Conservation (phyloP, 2,329 filamentous ascomycete species). For the Dothideomycetes sp. region DNA sequence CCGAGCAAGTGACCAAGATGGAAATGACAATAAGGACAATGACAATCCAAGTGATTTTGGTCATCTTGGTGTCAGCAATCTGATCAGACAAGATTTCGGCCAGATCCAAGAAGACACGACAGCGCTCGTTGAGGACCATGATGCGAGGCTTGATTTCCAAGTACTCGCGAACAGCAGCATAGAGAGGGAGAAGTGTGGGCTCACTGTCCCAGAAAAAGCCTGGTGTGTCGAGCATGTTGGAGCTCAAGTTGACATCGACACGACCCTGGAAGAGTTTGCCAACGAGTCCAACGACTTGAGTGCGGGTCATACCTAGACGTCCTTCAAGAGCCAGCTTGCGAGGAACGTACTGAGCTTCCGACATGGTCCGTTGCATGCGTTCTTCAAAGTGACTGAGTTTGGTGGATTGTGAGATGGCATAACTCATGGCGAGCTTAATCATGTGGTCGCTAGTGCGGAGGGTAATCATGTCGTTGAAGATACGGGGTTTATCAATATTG, state of each 20-base stretch:
- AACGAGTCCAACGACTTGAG: slow-evolving; percentile 85
- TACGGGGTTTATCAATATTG: slow-evolving; percentile 73
- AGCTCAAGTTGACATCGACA: slow-evolving; percentile 94
- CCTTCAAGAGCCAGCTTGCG: slow-evolving; percentile 82
- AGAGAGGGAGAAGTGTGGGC: slow-evolving; percentile 87
- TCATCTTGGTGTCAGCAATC: slow-evolving; percentile 92
- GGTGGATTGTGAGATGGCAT: slow-evolving; percentile 94
- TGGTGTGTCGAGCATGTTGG: slow-evolving; percentile 89
- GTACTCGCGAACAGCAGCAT: slow-evolving; percentile 90
- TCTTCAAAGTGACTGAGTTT: slow-evolving; percentile 96
- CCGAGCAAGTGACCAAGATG: slow-evolving; percentile 82
- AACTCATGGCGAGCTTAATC: slow-evolving; percentile 96
- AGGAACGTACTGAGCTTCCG: slow-evolving; percentile 83
- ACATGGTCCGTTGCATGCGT: slow-evolving; percentile 89
- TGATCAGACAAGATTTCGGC: slow-evolving; percentile 90
- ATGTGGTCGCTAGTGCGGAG: slow-evolving; percentile 91
- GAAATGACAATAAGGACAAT: slow-evolving; percentile 87
- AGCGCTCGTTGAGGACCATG: slow-evolving; percentile 93
- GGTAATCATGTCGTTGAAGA: slow-evolving; percentile 99
- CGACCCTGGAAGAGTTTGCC: slow-evolving; percentile 85
- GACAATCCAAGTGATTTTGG: slow-evolving; percentile 92
- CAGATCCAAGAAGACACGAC: slow-evolving; percentile 89
- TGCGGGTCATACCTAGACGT: slow-evolving; percentile 79
- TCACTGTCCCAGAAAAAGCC: slow-evolving; percentile 99
- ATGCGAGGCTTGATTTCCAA: slow-evolving; percentile 95